Evolutionary conservation across 2,329 filamentous ascomycete species (phyloP).

Genomic region (Scedosporium aurantiacum): DNA sequence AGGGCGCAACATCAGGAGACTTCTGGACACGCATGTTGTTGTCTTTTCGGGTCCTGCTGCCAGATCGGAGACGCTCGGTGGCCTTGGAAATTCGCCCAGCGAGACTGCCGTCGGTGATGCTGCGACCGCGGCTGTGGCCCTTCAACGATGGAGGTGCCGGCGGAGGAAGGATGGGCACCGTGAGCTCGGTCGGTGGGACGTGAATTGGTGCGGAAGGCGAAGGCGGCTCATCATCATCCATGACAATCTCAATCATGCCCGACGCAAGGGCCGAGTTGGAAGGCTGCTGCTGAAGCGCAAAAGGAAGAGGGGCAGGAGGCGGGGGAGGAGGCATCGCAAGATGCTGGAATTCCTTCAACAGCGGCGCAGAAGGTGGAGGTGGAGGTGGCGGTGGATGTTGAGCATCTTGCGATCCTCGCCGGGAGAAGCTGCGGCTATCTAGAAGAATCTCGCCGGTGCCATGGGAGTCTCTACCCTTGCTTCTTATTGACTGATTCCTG

Average conservation of each 20-base stretch:
- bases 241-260: conserved; percentile 55
- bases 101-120: conserved; percentile 40
- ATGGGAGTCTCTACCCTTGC: conserved; percentile 18
- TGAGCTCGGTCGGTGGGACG: conserved; percentile 28
- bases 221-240: conserved; percentile 43
- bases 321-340: conserved; percentile 50
- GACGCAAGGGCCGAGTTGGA: conserved; percentile 36
- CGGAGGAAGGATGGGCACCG: conserved; percentile 32
- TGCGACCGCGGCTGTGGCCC: conserved; percentile 46
- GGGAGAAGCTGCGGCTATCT: conserved; percentile 24
- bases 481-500: conserved; percentile 16
- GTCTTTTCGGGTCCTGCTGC: conserved; percentile 43
- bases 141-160: conserved; percentile 30
- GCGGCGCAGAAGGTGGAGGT: conserved; percentile 36
- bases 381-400: conserved; percentile 35
- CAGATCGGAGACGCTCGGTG: conserved; percentile 49
- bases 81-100: conserved; percentile 44
- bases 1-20: conserved; percentile 17
- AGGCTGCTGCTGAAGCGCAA: conserved; percentile 25
- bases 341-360: conserved; percentile 53
- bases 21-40: conserved; percentile 17
- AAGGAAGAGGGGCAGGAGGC: conserved; percentile 46
- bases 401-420: conserved; percentile 39
- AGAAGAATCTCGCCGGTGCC: conserved; percentile 26
- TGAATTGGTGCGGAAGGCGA: conserved; percentile 13